Evolutionary conservation across 495 filamentous ascomycete genomes (phyloP), one percentile per base, ranked within the genome.

Genomic region (Astrothelium macrocarpum): DNA sequence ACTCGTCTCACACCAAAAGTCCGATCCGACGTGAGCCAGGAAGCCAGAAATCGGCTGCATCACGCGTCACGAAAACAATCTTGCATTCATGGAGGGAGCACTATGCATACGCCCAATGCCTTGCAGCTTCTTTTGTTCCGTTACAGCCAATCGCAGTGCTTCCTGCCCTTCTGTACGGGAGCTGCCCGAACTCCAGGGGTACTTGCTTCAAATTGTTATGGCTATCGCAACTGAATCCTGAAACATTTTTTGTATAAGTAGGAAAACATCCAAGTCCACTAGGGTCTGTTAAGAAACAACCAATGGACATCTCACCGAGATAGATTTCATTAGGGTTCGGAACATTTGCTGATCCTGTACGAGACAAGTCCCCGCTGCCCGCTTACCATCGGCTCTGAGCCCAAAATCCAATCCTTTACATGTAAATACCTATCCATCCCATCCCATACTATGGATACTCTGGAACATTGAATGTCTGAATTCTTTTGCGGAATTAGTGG

Each of bases 341-440:
- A n/a, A n/a, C n/a, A n/a, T n/a, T n/a, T n/a, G n/a, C n/a, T n/a
- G n/a, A n/a, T n/a, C n/a, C n/a, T n/a, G n/a, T n/a, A n/a, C n/a
- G n/a, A n/a, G n/a, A n/a, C n/a, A n/a, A n/a, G n/a, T n/a, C 36
- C 59, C 36, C 59, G 59, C 59, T 14, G 11, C 12, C 9, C 59
- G 59, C 59, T 60, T 60, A 36, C 31, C 26, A 16, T 60, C 59
- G 59, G 59, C 59, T 60, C 26, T 60, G 26, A 60, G 16, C 14
- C 31, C 16, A 62, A 42, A 62, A 46, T 62, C 12, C 18, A 31
- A 11, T 62, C 36, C 42, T 20, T 61, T 11, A 46, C 25, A 18
- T 43, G 32, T 11, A n/a, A 20, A 43, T 25, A 16, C 32, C 26
- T 43, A 12, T 34, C 18, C 59, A 32, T 12, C 16, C 59, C 59